A percentile compares a stretch with the other conserved stretches of the same genome.
phyloP scores from a whole-genome alignment of 2,329 filamentous ascomycete genomes.

The Bipolaris victoriae region DNA sequence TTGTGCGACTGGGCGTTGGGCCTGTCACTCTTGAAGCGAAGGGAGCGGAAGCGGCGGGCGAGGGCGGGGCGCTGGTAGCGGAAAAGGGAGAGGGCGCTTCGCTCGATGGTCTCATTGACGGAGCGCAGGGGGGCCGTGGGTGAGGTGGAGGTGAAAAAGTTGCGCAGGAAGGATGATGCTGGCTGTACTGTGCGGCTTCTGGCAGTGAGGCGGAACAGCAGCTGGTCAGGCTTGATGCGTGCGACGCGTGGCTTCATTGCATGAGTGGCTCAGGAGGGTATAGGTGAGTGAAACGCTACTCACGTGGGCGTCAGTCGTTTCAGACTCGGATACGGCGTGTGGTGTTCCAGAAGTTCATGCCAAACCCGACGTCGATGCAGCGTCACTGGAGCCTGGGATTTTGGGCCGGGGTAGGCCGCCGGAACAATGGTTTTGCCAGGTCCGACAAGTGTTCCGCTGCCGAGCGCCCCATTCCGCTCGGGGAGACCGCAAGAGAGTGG shows the following conservation, averaged over 20 bases:
- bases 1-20: constrained; percentile 39
- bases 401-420: constrained; percentile 13
- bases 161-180: constrained; percentile 26
- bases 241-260: constrained; percentile 37
- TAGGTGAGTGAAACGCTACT: constrained; percentile 15
- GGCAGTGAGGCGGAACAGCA: constrained; percentile 26
- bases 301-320: constrained; percentile 20
- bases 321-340: constrained; percentile 11
- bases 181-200: constrained; percentile 22
- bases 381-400: constrained; percentile 9
- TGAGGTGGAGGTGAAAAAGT: constrained; percentile 35
- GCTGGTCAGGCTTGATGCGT: constrained; percentile 32
- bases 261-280: constrained; percentile 5
- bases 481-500: not conserved
- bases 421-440: constrained; percentile 5
- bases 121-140: constrained; percentile 22
- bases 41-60: constrained; percentile 37
- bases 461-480: not conserved
- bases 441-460: not conserved
- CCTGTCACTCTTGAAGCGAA: constrained; percentile 48
- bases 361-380: constrained; percentile 10
- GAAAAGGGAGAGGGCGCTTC: constrained; percentile 20
- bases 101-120: constrained; percentile 19
- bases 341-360: constrained; percentile 18
- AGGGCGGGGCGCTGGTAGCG: constrained; percentile 30